phyloP scores from a whole-genome alignment of 2,329 filamentous ascomycete species.

The Exutisphaerella laricina region DNA sequence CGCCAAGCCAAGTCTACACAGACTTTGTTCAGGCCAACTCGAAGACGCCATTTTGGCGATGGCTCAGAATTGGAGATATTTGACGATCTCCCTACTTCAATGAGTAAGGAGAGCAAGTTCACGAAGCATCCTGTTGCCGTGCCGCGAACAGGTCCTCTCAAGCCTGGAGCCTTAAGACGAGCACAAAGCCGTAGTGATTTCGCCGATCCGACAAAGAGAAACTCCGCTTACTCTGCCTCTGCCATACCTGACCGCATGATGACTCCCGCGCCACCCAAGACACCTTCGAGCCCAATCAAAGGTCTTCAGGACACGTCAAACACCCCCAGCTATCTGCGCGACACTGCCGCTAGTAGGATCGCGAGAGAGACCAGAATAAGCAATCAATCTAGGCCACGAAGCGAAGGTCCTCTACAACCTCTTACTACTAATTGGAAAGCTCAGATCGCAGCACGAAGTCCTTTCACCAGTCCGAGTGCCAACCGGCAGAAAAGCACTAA shows the following conservation, averaged over 20 bases:
- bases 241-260: constrained; percentile 42
- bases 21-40: constrained; percentile 66
- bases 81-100: constrained; percentile 89
- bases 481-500: constrained; percentile 43
- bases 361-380: constrained; percentile 54
- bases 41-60: constrained; percentile 74
- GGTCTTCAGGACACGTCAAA: constrained; percentile 38
- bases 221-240: constrained; percentile 17
- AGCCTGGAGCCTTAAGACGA: constrained; percentile 33
- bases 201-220: constrained; percentile 26
- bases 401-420: constrained; percentile 46
- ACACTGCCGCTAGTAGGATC: constrained; percentile 61
- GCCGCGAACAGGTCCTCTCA: constrained; percentile 63
- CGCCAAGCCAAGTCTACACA: constrained; percentile 56
- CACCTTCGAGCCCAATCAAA: constrained; percentile 53
- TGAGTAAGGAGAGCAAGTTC: constrained; percentile 72
- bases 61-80: constrained; percentile 89
- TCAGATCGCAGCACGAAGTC: constrained; percentile 47
- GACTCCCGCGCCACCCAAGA: constrained; percentile 39
- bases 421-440: constrained; percentile 57
- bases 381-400: constrained; percentile 36
- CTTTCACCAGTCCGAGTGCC: constrained; percentile 46
- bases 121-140: constrained; percentile 70
- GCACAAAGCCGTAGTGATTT: constrained; percentile 30
- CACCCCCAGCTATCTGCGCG: constrained; percentile 59